phyloP scores from a whole-genome alignment of 2,329 filamentous ascomycete species.

The Phyllosticta citriasiana region DNA sequence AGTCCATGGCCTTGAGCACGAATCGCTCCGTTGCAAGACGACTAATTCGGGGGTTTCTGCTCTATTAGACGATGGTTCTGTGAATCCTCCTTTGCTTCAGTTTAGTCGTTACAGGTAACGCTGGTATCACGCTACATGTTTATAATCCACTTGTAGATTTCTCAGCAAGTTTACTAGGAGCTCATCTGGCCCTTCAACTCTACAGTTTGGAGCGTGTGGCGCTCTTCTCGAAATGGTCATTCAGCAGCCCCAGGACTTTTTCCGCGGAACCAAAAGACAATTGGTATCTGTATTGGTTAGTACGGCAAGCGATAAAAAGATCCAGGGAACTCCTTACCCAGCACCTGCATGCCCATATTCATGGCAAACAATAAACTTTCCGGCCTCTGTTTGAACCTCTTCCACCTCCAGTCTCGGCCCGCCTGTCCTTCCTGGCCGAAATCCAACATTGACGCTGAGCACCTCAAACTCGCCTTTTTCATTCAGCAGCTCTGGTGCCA shows the following conservation, averaged over 20 bases:
- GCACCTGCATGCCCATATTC: constrained; percentile 39
- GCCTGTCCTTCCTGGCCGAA: constrained; percentile 35
- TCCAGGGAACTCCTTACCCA: constrained; percentile 17
- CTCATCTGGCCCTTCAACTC: background rate
- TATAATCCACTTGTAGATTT: background rate
- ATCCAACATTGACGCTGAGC: constrained; percentile 32
- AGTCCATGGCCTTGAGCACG: no score
- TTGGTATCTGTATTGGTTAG: constrained; percentile 10
- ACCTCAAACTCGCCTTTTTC: constrained; percentile 30
- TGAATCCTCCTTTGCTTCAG: no score
- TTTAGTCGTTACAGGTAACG: no score
- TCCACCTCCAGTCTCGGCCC: constrained; percentile 35
- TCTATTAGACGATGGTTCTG: no score
- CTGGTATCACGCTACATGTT: background rate
- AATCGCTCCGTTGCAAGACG: no score
- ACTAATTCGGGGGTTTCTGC: no score
- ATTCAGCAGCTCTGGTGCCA: constrained; percentile 27
- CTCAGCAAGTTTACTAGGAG: background rate
- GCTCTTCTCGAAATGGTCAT: background rate
- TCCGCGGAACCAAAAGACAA: constrained; percentile 15
- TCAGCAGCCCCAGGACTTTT: constrained; percentile 13
- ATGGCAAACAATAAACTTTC: constrained; percentile 30
- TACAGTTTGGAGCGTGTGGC: background rate
- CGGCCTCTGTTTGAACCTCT: constrained; percentile 16
- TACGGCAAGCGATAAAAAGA: background rate